Conservation (phyloP, 352 stramenopile species). For the Pseudoperonospora humuli region DNA sequence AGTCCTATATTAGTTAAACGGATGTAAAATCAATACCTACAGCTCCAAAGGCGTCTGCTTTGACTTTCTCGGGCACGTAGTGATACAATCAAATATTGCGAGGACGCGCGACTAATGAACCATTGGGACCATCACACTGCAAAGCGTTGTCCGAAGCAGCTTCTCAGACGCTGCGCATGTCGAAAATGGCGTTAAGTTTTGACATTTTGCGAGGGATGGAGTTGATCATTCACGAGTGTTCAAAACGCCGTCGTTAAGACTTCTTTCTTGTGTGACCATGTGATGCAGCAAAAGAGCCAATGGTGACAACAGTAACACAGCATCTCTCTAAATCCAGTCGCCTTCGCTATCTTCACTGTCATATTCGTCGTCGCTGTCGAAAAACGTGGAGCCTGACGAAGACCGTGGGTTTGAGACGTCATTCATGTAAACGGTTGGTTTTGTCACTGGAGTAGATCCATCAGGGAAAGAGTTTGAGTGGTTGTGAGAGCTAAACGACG, state of each 20-base stretch:
- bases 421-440: constrained; percentile 12
- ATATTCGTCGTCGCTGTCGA: constrained; percentile 50
- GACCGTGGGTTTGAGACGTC: constrained; percentile 6
- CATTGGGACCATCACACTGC: too few species aligned
- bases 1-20: constrained; percentile 26
- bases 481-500: constrained; percentile 12
- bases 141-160: background rate
- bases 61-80: constrained; percentile 6
- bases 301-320: background rate
- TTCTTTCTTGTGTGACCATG: constrained; percentile 9
- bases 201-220: background rate
- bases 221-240: background rate
- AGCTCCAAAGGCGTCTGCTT: constrained; percentile 7
- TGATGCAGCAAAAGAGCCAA: background rate
- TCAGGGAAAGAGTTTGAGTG: constrained; percentile 31
- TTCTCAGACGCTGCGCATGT: constrained; percentile 2
- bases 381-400: constrained; percentile 30
- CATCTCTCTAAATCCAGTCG: constrained; percentile 57
- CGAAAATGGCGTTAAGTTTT: constrained; percentile 12
- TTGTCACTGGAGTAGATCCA: constrained; percentile 13
- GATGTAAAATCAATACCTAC: constrained; percentile 12
- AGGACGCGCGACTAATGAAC: constrained; percentile 1
- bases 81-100: constrained; percentile 12
- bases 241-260: constrained; percentile 3
- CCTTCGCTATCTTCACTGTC: constrained; percentile 63